Conservation (phyloP, 1,139 yeast genomes). For the Blastobotrys indianensis region DNA sequence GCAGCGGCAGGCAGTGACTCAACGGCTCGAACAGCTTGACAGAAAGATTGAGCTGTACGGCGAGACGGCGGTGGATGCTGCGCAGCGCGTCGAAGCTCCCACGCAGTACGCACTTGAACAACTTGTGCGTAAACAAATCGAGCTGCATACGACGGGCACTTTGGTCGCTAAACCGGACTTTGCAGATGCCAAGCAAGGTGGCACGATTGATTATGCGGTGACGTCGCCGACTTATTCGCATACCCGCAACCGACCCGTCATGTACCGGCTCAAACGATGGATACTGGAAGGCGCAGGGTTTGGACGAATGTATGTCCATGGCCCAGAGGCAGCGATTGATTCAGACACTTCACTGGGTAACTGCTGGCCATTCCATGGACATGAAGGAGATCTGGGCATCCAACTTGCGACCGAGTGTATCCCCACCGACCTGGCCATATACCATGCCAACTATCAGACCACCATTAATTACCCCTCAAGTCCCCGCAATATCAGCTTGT, state of each 20-base stretch:
- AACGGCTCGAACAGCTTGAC: slow-evolving; percentile 12
- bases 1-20: slow-evolving; percentile 11
- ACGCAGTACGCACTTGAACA: slow-evolving; percentile 11
- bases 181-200: slow-evolving; percentile 31
- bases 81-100: slow-evolving; percentile 2
- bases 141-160: slow-evolving; percentile 9
- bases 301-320: slow-evolving; percentile 22
- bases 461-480: slow-evolving; percentile 29
- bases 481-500: slow-evolving; percentile 30
- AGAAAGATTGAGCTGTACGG: slow-evolving; percentile 11
- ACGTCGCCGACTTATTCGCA: slow-evolving; percentile 29
- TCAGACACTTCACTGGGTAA: slow-evolving; percentile 27
- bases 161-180: slow-evolving; percentile 27
- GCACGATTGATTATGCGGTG: slow-evolving; percentile 25
- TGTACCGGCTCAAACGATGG: slow-evolving; percentile 18
- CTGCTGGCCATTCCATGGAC: slow-evolving; percentile 36
- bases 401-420: slow-evolving; percentile 24
- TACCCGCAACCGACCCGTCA: slow-evolving; percentile 16
- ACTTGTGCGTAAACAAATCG: slow-evolving; percentile 13
- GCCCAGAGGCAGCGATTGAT: slow-evolving; percentile 27
- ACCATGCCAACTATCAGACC: slow-evolving; percentile 28
- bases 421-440: slow-evolving; percentile 29
- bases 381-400: slow-evolving; percentile 29
- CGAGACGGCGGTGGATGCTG: slow-evolving; percentile 5
- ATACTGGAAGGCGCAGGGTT: slow-evolving; percentile 21